Evolutionary conservation across 768 basidiomycete species (phyloP).

Genomic region (Pisolithus marmoratus): DNA sequence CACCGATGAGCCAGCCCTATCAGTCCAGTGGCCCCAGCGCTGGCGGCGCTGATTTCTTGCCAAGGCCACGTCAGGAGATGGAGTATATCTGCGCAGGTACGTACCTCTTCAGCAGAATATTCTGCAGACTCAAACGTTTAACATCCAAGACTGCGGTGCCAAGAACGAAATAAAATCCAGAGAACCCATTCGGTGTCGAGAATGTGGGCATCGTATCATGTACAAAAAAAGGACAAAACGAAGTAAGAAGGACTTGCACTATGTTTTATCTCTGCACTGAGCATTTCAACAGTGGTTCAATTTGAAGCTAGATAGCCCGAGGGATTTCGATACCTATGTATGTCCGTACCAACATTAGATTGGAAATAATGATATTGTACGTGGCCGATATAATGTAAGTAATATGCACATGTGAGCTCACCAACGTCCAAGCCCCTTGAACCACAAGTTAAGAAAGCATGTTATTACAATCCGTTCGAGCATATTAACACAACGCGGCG

Average conservation of each 20-base stretch:
- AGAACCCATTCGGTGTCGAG: constrained; percentile 92
- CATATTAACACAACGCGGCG: constrained; percentile 32
- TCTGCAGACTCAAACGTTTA: constrained; percentile 8
- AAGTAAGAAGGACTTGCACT: constrained; percentile 52
- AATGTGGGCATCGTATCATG: constrained; percentile 98
- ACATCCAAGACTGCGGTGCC: constrained; percentile 72
- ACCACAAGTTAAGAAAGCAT: constrained; percentile 49
- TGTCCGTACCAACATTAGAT: neutral
- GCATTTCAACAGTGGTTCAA: constrained; percentile 23
- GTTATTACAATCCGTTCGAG: constrained; percentile 51
- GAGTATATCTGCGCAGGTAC: constrained; percentile 84
- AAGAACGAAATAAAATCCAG: constrained; percentile 87
- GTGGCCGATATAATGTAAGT: neutral
- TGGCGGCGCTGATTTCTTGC: constrained; percentile 27
- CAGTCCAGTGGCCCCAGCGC: constrained; percentile 32
- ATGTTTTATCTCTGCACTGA: neutral
- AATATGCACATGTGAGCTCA: constrained; percentile 14
- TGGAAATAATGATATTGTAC: neutral
- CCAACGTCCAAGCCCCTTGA: constrained; percentile 39
- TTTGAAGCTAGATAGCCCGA: constrained; percentile 27
- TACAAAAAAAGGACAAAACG: constrained; percentile 94
- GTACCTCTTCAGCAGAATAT: constrained; percentile 12
- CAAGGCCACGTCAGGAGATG: constrained; percentile 55
- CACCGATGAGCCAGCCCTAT: constrained; percentile 36
- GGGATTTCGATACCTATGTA: neutral